These are phyloP conservation scores for Penicillium egyptiacum DNA, from an alignment of 495 filamentous ascomycete genomes.

Conservation along the genomic window DNA sequence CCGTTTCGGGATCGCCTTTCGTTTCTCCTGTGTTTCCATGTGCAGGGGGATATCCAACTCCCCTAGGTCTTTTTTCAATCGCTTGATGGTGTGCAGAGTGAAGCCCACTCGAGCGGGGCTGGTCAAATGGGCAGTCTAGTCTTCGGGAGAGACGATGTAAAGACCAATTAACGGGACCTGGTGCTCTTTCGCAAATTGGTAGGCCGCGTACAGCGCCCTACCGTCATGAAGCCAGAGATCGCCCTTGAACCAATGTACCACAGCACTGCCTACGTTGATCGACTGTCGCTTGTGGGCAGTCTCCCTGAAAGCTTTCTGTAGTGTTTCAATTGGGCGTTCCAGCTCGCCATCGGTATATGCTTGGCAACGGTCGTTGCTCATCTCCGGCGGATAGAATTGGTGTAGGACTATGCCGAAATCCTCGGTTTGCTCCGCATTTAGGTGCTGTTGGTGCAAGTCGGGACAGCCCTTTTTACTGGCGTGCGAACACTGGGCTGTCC, in stretches of 20 bases:
- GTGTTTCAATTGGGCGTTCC: slow-evolving; percentile 66
- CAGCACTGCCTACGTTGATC: slow-evolving; percentile 56
- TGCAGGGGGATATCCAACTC: slow-evolving; percentile 77
- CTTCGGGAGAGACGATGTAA: slow-evolving; percentile 82
- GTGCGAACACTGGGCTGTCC: slow-evolving; percentile 11
- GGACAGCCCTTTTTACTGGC: slow-evolving; percentile 21
- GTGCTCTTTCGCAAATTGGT: slow-evolving; percentile 60
- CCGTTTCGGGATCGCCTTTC: slow-evolving; percentile 60
- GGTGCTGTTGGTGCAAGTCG: slow-evolving; percentile 34
- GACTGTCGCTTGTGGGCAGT: slow-evolving; percentile 46
- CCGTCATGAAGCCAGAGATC: slow-evolving; percentile 78
- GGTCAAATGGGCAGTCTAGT: slow-evolving; percentile 78
- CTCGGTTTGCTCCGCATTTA: slow-evolving; percentile 51
- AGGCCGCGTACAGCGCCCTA: slow-evolving; percentile 66
- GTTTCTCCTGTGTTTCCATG: slow-evolving; percentile 66
- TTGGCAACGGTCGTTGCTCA: slow-evolving; percentile 71
- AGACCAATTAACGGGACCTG: slow-evolving; percentile 69
- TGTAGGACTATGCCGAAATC: slow-evolving; percentile 72
- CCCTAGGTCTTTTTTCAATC: slow-evolving; percentile 64
- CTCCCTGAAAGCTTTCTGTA: slow-evolving; percentile 54
- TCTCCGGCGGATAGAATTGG: slow-evolving; percentile 81
- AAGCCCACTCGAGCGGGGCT: slow-evolving; percentile 78
- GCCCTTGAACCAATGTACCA: slow-evolving; percentile 91
- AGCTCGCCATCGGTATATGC: slow-evolving; percentile 68
- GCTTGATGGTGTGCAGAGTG: slow-evolving; percentile 64